These are phyloP conservation scores for Actinidia chinensis DNA, from an alignment of 179 eudicot genomes.

Conservation along the genomic window DNA sequence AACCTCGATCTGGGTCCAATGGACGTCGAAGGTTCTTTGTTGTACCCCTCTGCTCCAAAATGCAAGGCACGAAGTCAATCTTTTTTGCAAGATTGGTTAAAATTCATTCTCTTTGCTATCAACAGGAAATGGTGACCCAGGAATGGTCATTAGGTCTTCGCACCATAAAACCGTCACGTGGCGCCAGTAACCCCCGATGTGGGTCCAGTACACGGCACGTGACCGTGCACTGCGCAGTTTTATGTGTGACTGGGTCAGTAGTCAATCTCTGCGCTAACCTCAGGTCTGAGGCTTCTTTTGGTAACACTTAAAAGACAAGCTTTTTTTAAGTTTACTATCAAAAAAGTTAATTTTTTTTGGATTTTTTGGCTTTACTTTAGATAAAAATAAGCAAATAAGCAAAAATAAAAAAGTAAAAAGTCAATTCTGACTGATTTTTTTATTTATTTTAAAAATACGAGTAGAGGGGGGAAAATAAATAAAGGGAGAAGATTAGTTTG, in stretches of 20 bases:
- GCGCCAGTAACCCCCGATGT: conserved; percentile 72
- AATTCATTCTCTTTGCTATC: conserved; percentile 45
- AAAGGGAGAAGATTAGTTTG: too few species aligned
- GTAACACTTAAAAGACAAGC: too few species aligned
- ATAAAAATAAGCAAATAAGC: too few species aligned
- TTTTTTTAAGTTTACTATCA: too few species aligned
- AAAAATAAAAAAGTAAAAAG: too few species aligned
- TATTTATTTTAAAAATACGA: too few species aligned
- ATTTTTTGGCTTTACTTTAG: too few species aligned
- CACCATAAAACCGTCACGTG: conserved; percentile 67
- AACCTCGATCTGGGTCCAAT: conserved; percentile 49
- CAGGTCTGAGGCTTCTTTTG: too few species aligned
- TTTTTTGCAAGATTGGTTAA: conserved; percentile 59
- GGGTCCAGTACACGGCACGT: conserved; percentile 54
- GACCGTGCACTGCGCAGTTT: conserved; percentile 50
- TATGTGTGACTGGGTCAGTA: conserved; percentile 44
- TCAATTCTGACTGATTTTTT: too few species aligned
- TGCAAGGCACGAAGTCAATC: conserved; percentile 85
- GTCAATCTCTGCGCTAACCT: conserved; percentile 14
- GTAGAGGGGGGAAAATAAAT: too few species aligned
- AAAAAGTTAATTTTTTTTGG: too few species aligned
- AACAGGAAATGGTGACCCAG: conserved; percentile 46
- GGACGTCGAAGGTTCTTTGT: conserved; percentile 58
- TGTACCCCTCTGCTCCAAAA: conserved; percentile 88
- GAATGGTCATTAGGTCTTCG: conserved; percentile 61